These are phyloP conservation scores for Populus hybrid DNA, from an alignment of 441 rosid species.

Conservation along the genomic window DNA sequence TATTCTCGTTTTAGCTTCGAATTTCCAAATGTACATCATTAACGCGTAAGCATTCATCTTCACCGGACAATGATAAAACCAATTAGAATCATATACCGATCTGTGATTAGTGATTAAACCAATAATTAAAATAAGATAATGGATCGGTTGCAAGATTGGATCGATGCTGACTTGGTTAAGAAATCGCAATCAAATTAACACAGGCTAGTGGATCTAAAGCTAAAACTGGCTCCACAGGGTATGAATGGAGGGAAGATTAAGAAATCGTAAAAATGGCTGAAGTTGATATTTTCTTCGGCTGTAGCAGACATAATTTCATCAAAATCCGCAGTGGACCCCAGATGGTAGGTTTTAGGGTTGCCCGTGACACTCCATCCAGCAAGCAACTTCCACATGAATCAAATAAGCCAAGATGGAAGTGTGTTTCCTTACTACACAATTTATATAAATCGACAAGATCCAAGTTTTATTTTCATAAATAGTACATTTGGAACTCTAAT, in stretches of 20 bases:
- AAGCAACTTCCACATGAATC: conserved; percentile 4
- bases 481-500: background rate
- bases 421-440: background rate
- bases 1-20: background rate
- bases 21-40: background rate
- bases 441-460: background rate
- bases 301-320: conserved; percentile 1
- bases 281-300: background rate
- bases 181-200: background rate
- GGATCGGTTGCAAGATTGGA: background rate
- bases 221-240: conserved; percentile 18
- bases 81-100: background rate
- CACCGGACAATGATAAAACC: background rate
- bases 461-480: background rate
- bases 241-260: conserved; percentile 26
- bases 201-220: background rate
- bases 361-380: conserved; percentile 32
- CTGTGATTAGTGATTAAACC: background rate
- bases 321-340: conserved; percentile 25
- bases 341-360: conserved; percentile 14
- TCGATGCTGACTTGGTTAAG: conserved; percentile 8
- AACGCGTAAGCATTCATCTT: background rate
- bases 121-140: background rate
- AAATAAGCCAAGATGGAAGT: conserved; percentile 14
- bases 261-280: conserved; percentile 15